Evolutionary conservation across 2,329 filamentous ascomycete species (phyloP).

Genomic region (Xylaria sp.): DNA sequence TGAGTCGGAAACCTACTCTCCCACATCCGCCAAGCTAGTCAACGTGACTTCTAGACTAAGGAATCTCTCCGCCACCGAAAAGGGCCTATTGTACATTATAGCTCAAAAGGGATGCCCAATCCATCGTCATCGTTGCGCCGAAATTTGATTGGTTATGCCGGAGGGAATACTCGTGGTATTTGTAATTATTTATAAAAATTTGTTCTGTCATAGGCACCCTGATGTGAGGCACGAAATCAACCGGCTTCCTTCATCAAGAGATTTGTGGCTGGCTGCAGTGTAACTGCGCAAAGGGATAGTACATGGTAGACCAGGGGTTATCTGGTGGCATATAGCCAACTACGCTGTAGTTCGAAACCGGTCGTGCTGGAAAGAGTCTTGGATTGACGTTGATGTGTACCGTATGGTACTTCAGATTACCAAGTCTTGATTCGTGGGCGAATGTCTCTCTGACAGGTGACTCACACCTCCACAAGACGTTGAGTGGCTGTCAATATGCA

Average conservation of each 20-base stretch:
- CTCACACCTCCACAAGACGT: neutral
- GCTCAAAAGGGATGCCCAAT: too few species aligned
- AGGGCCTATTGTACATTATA: neutral
- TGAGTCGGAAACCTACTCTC: neutral
- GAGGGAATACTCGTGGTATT: neutral
- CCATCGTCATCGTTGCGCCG: neutral
- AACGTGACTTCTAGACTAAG: neutral
- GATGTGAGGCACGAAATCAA: neutral
- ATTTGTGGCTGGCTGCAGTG: conserved; percentile 14
- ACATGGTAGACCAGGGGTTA: neutral
- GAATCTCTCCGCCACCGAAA: neutral
- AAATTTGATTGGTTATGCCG: neutral
- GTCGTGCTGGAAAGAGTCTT: neutral
- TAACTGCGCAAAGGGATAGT: conserved; percentile 4
- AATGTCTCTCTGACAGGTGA: neutral
- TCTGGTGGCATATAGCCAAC: neutral
- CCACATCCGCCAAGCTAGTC: too few species aligned
- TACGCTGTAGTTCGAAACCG: conserved; percentile 3
- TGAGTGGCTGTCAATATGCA: conserved; percentile 6
- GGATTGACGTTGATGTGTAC: neutral
- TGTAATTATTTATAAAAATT: neutral
- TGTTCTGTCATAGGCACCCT: neutral
- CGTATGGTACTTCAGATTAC: neutral
- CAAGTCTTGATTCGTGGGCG: neutral
- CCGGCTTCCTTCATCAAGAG: neutral